phyloP scores from a whole-genome alignment of 345 rosid genomes.

The Raphanus sativus region DNA sequence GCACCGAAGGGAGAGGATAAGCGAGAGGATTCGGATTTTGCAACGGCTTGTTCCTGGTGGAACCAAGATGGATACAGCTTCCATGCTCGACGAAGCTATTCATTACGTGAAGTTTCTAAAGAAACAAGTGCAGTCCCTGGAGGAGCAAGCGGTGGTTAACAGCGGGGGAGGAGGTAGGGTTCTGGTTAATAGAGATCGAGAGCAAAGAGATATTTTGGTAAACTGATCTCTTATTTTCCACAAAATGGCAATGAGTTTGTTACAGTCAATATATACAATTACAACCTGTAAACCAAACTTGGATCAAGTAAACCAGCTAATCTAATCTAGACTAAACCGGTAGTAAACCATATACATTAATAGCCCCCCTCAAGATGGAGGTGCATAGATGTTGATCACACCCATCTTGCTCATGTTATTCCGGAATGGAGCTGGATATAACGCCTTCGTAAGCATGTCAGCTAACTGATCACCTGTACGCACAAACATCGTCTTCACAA shows the following conservation, averaged over 20 bases:
- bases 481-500: background rate
- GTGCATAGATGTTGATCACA: background rate
- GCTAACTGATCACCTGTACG: background rate
- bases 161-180: slow-evolving; percentile 34
- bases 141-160: slow-evolving; percentile 58
- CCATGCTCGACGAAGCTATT: slow-evolving; percentile 91
- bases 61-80: slow-evolving; percentile 93
- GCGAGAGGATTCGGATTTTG: slow-evolving; percentile 84
- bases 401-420: background rate
- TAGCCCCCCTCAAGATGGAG: background rate
- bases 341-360: too few species aligned
- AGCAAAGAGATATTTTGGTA: too few species aligned
- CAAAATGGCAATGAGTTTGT: too few species aligned
- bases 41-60: slow-evolving; percentile 99
- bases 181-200: too few species aligned
- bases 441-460: background rate
- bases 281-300: too few species aligned
- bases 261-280: too few species aligned
- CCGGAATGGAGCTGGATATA: background rate
- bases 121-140: slow-evolving; percentile 76
- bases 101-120: slow-evolving; percentile 90
- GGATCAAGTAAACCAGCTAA: too few species aligned
- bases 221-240: too few species aligned
- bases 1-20: slow-evolving; percentile 81
- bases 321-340: background rate